Base-by-base conservation (phyloP, 2,329 filamentous ascomycete species). In the Fusarium sacchari region DNA sequence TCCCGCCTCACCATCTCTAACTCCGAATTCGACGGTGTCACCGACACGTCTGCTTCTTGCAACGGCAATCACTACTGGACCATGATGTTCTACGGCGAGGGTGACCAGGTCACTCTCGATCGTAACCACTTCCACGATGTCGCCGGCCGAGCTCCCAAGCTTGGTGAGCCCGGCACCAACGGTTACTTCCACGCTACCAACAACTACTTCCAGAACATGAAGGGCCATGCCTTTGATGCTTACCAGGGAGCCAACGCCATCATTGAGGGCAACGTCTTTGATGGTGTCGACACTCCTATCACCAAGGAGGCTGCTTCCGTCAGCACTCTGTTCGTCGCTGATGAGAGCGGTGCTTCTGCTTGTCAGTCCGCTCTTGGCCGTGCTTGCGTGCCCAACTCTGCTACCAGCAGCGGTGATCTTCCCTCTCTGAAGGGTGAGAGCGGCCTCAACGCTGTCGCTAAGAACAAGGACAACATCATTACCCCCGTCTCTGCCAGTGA, bases 181-280 rank as follows among this genome's bases (percentile, higher is more conserved):
- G 71, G 70, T 13, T 71, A 69, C 24, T 76, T 80, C 67, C 76
- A 79, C 20, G 76, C 74, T 20, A 61, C 65, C 70, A 80, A 79
- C 74, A 79, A 79, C 74, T 71, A 69, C 44, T 80, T 80, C 56
- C 70, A 65, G 42, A 77, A 76, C 60, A 79, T 79, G 72, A 67
- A 76, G 32, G 78, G 77, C 30, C 88, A 89, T 77, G 88, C 84
- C 24, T 83, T 85, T 20, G 88, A 90, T 81, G 88, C 81, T 63
- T 81, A 88, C 73, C 84, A 77, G 17, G 75, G 80, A 37, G 71
- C 69, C 8, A 70, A 64, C 1, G 74, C 75, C 1, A 71, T 79
- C 10, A 63, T 79, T 3, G 78, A 79, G 67, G 78, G 78, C 22
- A 79, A 79, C 30, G 77, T 71, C 15, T 80, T 80, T 36, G 76